phyloP scores from a whole-genome alignment of 805 yeast species.

The Sugiyamaella chiloensis region DNA sequence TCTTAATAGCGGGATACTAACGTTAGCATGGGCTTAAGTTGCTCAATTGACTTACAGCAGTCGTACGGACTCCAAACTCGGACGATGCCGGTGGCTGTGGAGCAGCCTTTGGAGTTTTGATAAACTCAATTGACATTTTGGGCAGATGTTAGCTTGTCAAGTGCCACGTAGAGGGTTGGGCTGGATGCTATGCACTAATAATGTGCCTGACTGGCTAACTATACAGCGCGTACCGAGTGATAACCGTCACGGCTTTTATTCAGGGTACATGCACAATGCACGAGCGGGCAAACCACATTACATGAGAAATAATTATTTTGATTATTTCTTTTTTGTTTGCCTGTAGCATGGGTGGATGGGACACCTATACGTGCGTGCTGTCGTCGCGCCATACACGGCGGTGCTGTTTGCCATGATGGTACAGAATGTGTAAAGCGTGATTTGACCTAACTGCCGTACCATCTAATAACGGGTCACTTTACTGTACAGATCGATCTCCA shows the following conservation, averaged over 20 bases:
- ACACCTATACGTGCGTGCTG: not conserved
- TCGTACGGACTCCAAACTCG: constrained; percentile 51
- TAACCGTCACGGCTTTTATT: no score
- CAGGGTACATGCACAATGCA: no score
- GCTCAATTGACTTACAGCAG: constrained; percentile 45
- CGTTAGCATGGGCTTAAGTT: no score
- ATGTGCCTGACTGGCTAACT: no score
- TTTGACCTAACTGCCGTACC: no score
- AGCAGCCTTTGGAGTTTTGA: constrained; percentile 57
- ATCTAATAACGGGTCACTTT: no score
- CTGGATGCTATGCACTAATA: no score
- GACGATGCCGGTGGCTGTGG: constrained; percentile 40
- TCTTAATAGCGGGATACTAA: constrained; percentile 71
- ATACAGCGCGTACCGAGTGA: no score
- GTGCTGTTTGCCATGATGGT: not conserved
- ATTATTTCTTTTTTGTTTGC: not conserved
- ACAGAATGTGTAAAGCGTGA: no score
- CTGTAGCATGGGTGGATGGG: constrained; percentile 4
- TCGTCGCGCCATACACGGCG: not conserved
- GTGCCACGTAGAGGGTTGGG: constrained; percentile 8
- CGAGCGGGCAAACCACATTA: no score
- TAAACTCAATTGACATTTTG: constrained; percentile 43
- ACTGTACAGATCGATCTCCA: no score
- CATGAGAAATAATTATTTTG: constrained; percentile 29
- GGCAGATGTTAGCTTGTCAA: constrained; percentile 1